Evolutionary conservation across 2,329 filamentous ascomycete species (phyloP), one percentile per base, ranked within the genome.

Genomic region (Rhynchosporium graminicola): DNA sequence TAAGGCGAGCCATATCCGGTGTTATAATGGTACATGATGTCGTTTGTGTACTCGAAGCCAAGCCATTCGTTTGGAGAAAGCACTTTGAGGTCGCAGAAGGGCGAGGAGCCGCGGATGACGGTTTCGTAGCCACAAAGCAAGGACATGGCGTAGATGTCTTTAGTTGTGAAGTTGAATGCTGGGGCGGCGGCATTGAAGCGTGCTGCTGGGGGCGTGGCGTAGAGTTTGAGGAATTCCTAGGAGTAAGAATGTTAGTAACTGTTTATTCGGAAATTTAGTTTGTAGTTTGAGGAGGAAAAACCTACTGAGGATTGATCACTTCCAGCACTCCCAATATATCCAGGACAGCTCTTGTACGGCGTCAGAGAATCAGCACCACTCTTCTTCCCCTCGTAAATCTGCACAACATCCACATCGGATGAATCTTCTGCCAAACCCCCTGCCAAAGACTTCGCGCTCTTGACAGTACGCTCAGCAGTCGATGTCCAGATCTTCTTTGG

Each of bases 331-430:
- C 77, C 78, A 64, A 77, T 80, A 70, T 83, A 84, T 50, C 78
- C 79, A 13, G 80, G 79, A 67, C 81, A 84, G n/a, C 77, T 75
- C 67, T 79, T 74, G 72, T 83, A 83, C 0, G 81, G 82, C 1
- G 82, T 84, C 69, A 84, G 72, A n/a, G 78, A 80, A 66, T 83
- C 75, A 0, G 81, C 82, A 12, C 80, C 82, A 6, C 77, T 73
- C 45, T 81, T 74, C 61, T 78, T 68, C 61, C 77, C 77, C 69
- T 83, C 81, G 26, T 75, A 76, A 20, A 83, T 72, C 60, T 78
- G 69, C 3, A 80, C 75, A 6, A 80, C 71, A 33, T 78, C 63
- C 15, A 81, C 80, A 59, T 77, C 72, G 36, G 75, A 78, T 66
- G 71, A 77, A 63, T 75, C 76, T 45, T 74, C 73, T 33, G 79